phyloP scores from a whole-genome alignment of 2,329 filamentous ascomycete genomes.

The Ceratocystis smalleyi region DNA sequence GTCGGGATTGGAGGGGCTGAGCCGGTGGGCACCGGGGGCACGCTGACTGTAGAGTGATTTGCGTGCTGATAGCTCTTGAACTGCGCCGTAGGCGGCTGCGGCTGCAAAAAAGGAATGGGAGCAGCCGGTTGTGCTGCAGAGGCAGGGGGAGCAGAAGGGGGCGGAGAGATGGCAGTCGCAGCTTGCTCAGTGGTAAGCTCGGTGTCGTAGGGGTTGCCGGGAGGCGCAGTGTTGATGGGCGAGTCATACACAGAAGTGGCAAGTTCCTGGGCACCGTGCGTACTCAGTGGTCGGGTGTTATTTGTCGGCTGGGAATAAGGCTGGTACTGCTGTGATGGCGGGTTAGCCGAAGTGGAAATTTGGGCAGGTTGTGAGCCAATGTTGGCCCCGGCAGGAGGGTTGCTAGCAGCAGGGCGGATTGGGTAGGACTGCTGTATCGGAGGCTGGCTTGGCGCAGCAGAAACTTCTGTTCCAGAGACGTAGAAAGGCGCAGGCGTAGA shows the following conservation, averaged over 20 bases:
- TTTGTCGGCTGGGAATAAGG: constrained; percentile 35
- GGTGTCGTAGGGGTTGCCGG: constrained; percentile 27
- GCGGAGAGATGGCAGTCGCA: constrained; percentile 21
- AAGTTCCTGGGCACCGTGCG: constrained; percentile 60
- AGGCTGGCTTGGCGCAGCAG: constrained; percentile 24
- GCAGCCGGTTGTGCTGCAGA: not conserved
- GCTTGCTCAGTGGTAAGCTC: constrained; percentile 20
- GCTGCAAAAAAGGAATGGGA: constrained; percentile 10
- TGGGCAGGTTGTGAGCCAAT: constrained; percentile 22
- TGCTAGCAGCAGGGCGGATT: constrained; percentile 23
- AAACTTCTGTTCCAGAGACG: constrained; percentile 42
- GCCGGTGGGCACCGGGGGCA: constrained; percentile 29
- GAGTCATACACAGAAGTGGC: constrained; percentile 66
- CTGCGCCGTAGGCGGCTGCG: constrained; percentile 19
- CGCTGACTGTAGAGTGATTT: constrained; percentile 18
- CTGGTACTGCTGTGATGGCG: constrained; percentile 28
- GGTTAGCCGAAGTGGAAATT: constrained; percentile 34
- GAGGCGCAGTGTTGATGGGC: constrained; percentile 41
- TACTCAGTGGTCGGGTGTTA: constrained; percentile 47
- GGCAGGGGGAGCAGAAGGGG: constrained; percentile 23
- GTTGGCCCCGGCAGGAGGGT: constrained; percentile 24
- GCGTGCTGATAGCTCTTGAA: constrained; percentile 12
- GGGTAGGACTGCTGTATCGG: constrained; percentile 34
- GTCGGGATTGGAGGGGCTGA: constrained; percentile 23
- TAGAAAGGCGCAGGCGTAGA: constrained; percentile 48